A percentile compares a stretch with the other conserved stretches of the same genome.
phyloP scores from a whole-genome alignment of 805 yeast species.

The Maudiozyma saulgeensis region DNA sequence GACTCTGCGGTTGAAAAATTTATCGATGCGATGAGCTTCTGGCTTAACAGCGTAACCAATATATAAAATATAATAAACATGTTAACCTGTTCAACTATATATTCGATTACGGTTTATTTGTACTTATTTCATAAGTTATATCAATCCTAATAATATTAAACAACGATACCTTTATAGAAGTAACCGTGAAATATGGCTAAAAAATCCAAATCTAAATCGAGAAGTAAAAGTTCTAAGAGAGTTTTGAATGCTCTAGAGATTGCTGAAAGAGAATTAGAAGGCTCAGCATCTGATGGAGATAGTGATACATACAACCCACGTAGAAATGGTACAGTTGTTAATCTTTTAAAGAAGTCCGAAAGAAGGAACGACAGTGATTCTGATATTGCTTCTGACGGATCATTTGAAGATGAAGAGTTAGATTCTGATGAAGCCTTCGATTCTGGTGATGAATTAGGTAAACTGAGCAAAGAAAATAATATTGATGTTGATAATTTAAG shows the following conservation, averaged over 20 bases:
- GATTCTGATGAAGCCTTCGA: slow-evolving; percentile 87
- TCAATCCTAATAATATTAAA: too few species aligned
- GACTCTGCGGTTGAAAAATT: slow-evolving; percentile 1
- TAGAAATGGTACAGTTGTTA: slow-evolving; percentile 32
- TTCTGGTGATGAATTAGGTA: slow-evolving; percentile 53
- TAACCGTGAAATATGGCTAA: slow-evolving; percentile 15
- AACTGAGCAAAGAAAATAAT: slow-evolving; percentile 11
- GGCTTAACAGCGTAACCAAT: not conserved
- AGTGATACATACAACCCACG: slow-evolving; percentile 21
- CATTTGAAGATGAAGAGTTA: slow-evolving; percentile 53
- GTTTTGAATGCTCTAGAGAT: slow-evolving; percentile 44
- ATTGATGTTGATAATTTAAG: slow-evolving; percentile 46
- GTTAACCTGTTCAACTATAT: too few species aligned
- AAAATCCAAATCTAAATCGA: slow-evolving; percentile 18
- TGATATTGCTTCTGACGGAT: slow-evolving; percentile 25
- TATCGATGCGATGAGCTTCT: slow-evolving; percentile 6
- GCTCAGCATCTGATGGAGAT: slow-evolving; percentile 26
- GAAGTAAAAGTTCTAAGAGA: slow-evolving; percentile 26
- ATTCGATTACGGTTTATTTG: not conserved
- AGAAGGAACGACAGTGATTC: slow-evolving; percentile 9
- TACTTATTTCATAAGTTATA: not conserved
- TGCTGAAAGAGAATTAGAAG: slow-evolving; percentile 34
- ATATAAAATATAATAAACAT: not conserved
- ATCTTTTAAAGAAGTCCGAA: slow-evolving; percentile 24
- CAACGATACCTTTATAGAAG: too few species aligned